Conservation (phyloP, 352 stramenopile genomes). For the Phytophthora brassicae region DNA sequence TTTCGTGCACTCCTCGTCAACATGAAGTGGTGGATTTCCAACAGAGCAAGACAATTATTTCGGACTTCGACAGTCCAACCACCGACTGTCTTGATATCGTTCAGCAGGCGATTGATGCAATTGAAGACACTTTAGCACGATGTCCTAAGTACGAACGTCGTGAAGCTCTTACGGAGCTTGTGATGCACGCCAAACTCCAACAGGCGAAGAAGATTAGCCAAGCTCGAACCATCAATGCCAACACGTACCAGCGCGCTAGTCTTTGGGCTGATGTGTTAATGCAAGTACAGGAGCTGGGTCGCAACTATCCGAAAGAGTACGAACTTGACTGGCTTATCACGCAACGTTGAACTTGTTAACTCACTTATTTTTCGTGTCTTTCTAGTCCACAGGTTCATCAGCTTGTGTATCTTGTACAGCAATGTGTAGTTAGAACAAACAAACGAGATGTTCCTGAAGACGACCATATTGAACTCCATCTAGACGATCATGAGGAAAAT, state of each 20-base stretch:
- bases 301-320: conserved; percentile 38
- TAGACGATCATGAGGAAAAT: conserved; percentile 10
- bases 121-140: conserved; percentile 24
- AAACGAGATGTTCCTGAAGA: conserved; percentile 39
- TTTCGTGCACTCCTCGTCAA: conserved; percentile 5
- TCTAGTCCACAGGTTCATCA: conserved; percentile 43
- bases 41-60: conserved; percentile 9
- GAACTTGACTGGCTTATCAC: neutral
- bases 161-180: conserved; percentile 27
- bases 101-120: conserved; percentile 30
- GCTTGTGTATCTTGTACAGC: conserved; percentile 38
- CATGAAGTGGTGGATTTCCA: conserved; percentile 9
- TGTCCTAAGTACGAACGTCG: conserved; percentile 29
- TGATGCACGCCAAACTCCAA: conserved; percentile 32
- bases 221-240: conserved; percentile 2
- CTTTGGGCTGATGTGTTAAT: conserved; percentile 30
- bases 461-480: conserved; percentile 6
- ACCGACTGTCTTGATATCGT: conserved; percentile 25
- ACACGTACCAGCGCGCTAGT: conserved; percentile 18
- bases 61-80: conserved; percentile 6
- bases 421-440: conserved; percentile 24
- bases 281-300: conserved; percentile 32
- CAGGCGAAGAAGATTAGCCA: conserved; percentile 22
- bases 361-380: conserved; percentile 10
- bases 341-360: too few species aligned